These are phyloP conservation scores for Cucumis hystrix DNA, from an alignment of 306 rosid genomes.

Conservation along the genomic window DNA sequence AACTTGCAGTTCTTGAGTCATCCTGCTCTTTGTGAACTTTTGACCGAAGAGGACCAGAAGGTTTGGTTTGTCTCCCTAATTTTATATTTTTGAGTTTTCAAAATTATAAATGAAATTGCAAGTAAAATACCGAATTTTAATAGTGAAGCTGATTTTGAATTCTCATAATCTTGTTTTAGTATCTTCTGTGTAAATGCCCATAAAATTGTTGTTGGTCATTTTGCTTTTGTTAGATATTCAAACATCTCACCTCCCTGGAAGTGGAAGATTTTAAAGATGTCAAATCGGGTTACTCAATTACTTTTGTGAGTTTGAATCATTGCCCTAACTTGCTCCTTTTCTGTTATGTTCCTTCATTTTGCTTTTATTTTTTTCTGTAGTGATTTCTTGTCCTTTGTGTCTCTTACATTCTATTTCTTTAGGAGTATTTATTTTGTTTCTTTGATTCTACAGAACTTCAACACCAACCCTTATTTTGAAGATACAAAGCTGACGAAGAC, in stretches of 20 bases:
- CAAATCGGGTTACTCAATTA: conserved; percentile 73
- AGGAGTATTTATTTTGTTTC: not conserved
- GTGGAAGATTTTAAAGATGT: conserved; percentile 84
- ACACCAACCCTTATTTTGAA: conserved; percentile 79
- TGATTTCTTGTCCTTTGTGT: not conserved
- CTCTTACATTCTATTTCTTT: not conserved
- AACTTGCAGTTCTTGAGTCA: conserved; percentile 59
- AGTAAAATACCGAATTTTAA: not conserved
- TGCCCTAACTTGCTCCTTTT: conserved; percentile 1
- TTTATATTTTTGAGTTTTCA: not conserved
- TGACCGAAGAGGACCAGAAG: conserved; percentile 81
- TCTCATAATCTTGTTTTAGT: not conserved
- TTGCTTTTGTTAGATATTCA: conserved; percentile 50
- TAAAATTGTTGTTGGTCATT: not conserved
- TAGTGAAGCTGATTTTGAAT: not conserved
- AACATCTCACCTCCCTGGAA: conserved; percentile 66
- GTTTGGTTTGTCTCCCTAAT: conserved; percentile 16
- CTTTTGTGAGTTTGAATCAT: conserved; percentile 50
- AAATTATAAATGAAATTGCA: not conserved
- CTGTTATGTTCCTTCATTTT: not conserved
- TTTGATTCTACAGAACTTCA: conserved; percentile 51
- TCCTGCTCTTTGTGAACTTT: conserved; percentile 61
- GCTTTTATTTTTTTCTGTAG: not conserved
- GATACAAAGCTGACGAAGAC: conserved; percentile 67
- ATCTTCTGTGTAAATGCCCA: not conserved